Conservation (phyloP, 2,329 filamentous ascomycete species). For the Aspergillus eucalypticola region DNA sequence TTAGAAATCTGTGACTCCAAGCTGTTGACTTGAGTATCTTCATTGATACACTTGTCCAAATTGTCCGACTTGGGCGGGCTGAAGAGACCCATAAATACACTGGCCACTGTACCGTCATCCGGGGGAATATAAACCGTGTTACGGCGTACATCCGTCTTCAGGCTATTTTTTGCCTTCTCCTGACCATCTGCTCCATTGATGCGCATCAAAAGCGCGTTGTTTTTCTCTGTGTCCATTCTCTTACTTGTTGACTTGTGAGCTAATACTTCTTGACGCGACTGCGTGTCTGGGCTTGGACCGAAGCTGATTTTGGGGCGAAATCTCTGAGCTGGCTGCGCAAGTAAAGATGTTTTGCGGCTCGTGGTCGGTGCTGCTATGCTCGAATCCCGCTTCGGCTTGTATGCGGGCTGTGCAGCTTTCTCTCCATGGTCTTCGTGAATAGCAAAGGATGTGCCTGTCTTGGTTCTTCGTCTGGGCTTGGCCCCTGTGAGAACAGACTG, state of each 20-base stretch:
- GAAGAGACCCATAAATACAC: slow-evolving; percentile 47
- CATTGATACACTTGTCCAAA: slow-evolving; percentile 2
- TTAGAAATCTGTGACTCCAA: slow-evolving; percentile 37
- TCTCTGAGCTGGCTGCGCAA: slow-evolving; percentile 44
- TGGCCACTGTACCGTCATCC: slow-evolving; percentile 45
- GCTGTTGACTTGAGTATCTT: slow-evolving; percentile 30
- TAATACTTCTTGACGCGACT: slow-evolving; percentile 13
- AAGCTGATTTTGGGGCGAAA: slow-evolving; percentile 38
- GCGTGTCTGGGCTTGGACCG: slow-evolving; percentile 22
- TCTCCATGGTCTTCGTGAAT: slow-evolving; percentile 42
- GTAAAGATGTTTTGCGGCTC: slow-evolving; percentile 36
- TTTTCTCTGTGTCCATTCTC: slow-evolving; percentile 15
- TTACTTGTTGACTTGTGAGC: slow-evolving; percentile 8
- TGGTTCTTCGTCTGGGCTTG: slow-evolving; percentile 32
- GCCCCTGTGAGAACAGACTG: slow-evolving; percentile 30
- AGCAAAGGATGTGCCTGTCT: slow-evolving; percentile 31
- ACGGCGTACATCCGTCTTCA: slow-evolving; percentile 37
- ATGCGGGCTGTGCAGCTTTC: slow-evolving; percentile 11
- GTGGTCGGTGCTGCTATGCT: slow-evolving; percentile 12
- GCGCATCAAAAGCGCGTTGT: slow-evolving; percentile 19
- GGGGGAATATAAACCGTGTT: slow-evolving; percentile 46
- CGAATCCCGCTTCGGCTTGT: slow-evolving; percentile 23
- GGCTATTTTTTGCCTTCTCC: slow-evolving; percentile 14
- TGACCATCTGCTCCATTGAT: slow-evolving; percentile 13
- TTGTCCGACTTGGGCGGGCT: slow-evolving; percentile 39